Evolutionary conservation across 2,329 filamentous ascomycete genomes (phyloP), one percentile per base, ranked within the genome.

Genomic region (Phymatotrichopsis omnivora): DNA sequence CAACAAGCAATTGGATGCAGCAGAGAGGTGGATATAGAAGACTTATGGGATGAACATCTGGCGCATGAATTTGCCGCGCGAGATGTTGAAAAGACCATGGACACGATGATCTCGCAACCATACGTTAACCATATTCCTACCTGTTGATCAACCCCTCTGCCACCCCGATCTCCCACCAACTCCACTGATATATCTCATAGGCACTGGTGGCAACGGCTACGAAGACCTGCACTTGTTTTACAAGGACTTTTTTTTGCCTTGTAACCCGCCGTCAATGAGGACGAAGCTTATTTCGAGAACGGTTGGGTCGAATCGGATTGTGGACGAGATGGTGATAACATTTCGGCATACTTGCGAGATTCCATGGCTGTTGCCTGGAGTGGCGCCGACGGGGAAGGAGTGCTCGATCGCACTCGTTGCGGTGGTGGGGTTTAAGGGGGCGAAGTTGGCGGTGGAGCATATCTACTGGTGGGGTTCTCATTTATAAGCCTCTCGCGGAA

Each of bases 101-200:
- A 69, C n/a, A 86, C 82, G 0, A 86, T 87, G 82, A 80, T 85
- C 2, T 69, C 78, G 36, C 76, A 85, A 60, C 82, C 82, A 2
- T 85, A 86, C 57, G 82, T 87, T 1, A 86, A 86, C 58, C 80
- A 86, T 58, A 68, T 85, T 2, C 78, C 81, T 0, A 85, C 80
- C 0, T 49, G 42, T 42, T 23, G 14, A 16, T 22, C 10, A 10
- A 4, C 34, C 10, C 5, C 23, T 8, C 28, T 17, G 11, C 27
- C 31, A 20, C 30, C 25, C 29, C 4, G n/a, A 19, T 25, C 5
- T 45, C 19, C 2, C 7, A 37, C 10, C 17, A 14, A 22, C 14
- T 7, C 31, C 20, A n/a, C 32, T 36, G 3, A 2, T 14, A 16
- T 12, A 10, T 16, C 25, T 7, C 3, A 48, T 38, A 10, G 31